phyloP scores from a whole-genome alignment of 306 rosid genomes.

The Cucumis hystrix region DNA sequence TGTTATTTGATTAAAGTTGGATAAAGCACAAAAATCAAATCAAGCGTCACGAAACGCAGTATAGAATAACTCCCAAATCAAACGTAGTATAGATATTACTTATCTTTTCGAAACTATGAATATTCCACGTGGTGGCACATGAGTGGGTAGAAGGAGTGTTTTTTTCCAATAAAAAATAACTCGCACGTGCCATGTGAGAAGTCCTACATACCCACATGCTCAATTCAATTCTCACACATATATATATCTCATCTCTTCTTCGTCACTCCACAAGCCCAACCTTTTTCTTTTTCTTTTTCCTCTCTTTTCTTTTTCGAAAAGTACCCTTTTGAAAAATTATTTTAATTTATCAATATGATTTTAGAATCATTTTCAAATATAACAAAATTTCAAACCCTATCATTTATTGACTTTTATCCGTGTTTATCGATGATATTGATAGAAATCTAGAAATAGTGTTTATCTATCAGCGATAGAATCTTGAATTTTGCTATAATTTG shows the following conservation, averaged over 20 bases:
- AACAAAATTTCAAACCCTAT: too few relatives aligned
- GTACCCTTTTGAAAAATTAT: not conserved
- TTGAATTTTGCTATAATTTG: too few relatives aligned
- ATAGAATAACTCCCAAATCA: not conserved
- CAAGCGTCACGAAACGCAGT: too few relatives aligned
- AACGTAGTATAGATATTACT: not conserved
- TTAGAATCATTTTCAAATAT: not conserved
- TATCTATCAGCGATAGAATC: too few relatives aligned
- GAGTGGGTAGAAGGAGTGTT: not conserved
- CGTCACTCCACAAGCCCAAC: not conserved
- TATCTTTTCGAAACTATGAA: not conserved
- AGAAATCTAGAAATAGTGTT: too few relatives aligned
- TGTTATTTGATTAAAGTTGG: too few relatives aligned
- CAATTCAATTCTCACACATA: not conserved
- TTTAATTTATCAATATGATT: too few relatives aligned
- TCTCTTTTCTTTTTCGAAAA: not conserved
- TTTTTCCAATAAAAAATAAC: not conserved
- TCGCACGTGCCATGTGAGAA: slow-evolving; percentile 7
- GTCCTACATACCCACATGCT: not conserved
- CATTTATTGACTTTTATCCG: too few relatives aligned
- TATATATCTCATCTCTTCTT: not conserved
- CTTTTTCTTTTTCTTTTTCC: too few relatives aligned
- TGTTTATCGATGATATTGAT: too few relatives aligned
- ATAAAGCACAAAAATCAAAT: too few relatives aligned
- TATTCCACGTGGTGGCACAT: not conserved